Percentiles rank a stretch among this genome's conserved stretches.
Evolutionary conservation across 2,329 filamentous ascomycete genomes (phyloP).

Genomic region (Colletotrichum australisinense): DNA sequence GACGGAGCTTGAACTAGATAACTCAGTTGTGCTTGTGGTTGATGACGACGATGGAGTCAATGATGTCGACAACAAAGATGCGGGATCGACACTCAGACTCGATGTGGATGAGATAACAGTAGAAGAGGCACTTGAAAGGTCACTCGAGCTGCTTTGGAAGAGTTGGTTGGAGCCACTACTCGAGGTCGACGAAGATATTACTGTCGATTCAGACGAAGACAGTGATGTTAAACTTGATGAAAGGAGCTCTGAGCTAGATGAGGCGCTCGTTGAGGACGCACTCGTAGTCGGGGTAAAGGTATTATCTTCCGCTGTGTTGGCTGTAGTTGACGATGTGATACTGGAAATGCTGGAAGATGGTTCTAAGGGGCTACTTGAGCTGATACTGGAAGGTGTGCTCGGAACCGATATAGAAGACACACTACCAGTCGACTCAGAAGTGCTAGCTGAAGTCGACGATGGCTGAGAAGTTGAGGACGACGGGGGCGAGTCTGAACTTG

Average conservation of each 20-base stretch:
- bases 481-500: neutral
- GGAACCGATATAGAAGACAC: neutral
- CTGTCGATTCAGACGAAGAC: neutral
- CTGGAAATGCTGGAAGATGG: neutral
- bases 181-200: neutral
- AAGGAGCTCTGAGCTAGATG: neutral
- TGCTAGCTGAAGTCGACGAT: neutral
- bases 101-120: neutral
- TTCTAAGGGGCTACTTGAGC: too few relatives aligned
- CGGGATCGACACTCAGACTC: neutral
- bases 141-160: neutral
- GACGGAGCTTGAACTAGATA: neutral
- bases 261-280: neutral
- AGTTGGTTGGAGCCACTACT: neutral
- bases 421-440: neutral
- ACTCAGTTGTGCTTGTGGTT: neutral
- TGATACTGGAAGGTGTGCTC: too few relatives aligned
- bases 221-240: neutral
- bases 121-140: neutral
- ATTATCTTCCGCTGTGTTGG: too few relatives aligned
- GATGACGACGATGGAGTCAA: neutral
- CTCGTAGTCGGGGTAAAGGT: too few relatives aligned
- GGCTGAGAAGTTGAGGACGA: neutral
- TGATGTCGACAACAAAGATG: neutral
- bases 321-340: neutral